phyloP scores from a whole-genome alignment of 208 protist genomes.

The Histomonas meleagridis region DNA sequence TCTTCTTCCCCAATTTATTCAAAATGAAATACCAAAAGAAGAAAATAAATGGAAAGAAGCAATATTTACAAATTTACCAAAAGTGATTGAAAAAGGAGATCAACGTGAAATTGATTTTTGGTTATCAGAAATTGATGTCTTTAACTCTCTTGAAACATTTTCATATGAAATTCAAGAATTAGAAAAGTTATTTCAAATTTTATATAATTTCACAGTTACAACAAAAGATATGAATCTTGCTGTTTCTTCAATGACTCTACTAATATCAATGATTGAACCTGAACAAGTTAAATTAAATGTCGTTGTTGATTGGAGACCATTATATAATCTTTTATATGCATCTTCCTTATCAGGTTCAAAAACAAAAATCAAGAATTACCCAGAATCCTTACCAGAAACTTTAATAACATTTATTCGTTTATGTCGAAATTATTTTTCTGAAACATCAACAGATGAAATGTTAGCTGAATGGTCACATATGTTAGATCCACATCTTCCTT shows the following conservation, averaged over 20 bases:
- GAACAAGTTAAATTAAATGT: slow-evolving; percentile 10
- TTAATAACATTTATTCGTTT: neutral
- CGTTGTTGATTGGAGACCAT: neutral
- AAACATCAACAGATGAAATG: slow-evolving; percentile 24
- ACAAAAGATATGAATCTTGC: neutral
- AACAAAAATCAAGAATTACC: neutral
- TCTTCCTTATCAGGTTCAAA: neutral
- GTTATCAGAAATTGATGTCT: neutral
- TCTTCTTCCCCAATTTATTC: neutral
- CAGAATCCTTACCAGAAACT: neutral
- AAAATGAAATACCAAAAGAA: neutral
- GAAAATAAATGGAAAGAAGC: neutral
- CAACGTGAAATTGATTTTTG: neutral
- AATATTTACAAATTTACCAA: neutral
- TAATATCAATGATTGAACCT: neutral
- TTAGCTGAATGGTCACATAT: neutral
- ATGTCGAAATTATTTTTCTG: neutral
- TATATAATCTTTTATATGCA: slow-evolving; percentile 12
- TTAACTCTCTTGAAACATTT: neutral
- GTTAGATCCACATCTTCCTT: neutral
- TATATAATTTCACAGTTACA: slow-evolving; percentile 13
- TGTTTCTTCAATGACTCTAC: neutral
- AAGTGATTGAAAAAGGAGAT: neutral
- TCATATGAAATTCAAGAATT: neutral
- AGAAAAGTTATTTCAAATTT: neutral